These are phyloP conservation scores for Daldinia caldariorum DNA, from an alignment of 495 filamentous ascomycete species.

Conservation along the genomic window DNA sequence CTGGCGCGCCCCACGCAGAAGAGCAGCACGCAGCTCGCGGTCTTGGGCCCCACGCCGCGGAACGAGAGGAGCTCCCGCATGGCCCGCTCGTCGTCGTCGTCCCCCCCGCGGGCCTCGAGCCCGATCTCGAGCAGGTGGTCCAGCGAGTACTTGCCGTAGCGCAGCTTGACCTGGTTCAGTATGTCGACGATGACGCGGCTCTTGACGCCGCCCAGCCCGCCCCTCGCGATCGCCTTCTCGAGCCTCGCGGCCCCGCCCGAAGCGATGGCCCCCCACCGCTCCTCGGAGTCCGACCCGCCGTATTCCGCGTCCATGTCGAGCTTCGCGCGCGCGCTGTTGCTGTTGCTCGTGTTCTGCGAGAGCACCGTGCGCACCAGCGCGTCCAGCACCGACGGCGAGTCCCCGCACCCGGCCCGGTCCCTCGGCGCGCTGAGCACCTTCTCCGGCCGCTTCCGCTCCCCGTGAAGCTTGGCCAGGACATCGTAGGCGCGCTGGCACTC, in stretches of 20 bases:
- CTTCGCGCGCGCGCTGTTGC: conserved; percentile 75
- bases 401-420: conserved; percentile 81
- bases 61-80: conserved; percentile 78
- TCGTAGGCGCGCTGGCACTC: conserved; percentile 75
- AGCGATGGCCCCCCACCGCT: conserved; percentile 78
- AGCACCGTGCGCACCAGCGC: conserved; percentile 82
- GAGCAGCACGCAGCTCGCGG: conserved; percentile 81
- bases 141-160: conserved; percentile 69
- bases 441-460: conserved; percentile 68
- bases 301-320: conserved; percentile 75
- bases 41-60: conserved; percentile 87
- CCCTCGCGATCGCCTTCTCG: conserved; percentile 75
- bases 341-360: conserved; percentile 74
- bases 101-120: conserved; percentile 51
- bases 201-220: conserved; percentile 78
- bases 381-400: conserved; percentile 86
- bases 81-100: conserved; percentile 71
- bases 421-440: conserved; percentile 72
- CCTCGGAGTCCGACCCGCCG: conserved; percentile 70
- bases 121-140: conserved; percentile 71
- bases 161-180: conserved; percentile 73
- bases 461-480: conserved; percentile 73
- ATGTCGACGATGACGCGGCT: conserved; percentile 78
- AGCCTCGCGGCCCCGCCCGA: conserved; percentile 68
- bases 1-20: conserved; percentile 78